Evolutionary conservation across 2,329 filamentous ascomycete species (phyloP).

Genomic region (Cadophora malorum): DNA sequence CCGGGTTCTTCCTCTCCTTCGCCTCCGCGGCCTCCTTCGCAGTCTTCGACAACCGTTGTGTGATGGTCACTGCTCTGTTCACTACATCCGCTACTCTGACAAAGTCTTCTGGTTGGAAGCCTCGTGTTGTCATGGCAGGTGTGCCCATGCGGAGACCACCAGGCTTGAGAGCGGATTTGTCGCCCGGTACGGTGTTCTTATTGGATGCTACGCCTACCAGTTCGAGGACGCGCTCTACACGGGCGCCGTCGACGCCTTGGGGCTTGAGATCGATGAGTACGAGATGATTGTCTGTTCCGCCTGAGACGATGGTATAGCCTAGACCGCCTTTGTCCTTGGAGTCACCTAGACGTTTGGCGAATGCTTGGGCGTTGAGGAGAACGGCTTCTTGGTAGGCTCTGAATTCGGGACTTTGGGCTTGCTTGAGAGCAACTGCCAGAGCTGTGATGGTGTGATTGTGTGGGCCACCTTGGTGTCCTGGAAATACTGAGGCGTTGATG

Average conservation of each 20-base stretch:
- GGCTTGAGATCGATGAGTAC: conserved; percentile 91
- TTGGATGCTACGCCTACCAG: conserved; percentile 96
- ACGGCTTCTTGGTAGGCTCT: conserved; percentile 91
- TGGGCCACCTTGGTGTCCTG: conserved; percentile 95
- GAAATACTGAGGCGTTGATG: conserved; percentile 97
- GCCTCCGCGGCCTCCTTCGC: conserved; percentile 73
- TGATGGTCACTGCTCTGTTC: conserved; percentile 81
- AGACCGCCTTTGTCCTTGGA: conserved; percentile 76
- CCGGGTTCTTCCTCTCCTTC: conserved; percentile 68
- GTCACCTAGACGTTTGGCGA: conserved; percentile 70
- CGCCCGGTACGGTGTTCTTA: conserved; percentile 98
- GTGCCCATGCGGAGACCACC: conserved; percentile 94
- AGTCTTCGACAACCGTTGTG: conserved; percentile 75
- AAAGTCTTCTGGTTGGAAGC: conserved; percentile 91
- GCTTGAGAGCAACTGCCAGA: conserved; percentile 90
- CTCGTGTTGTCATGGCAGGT: conserved; percentile 96
- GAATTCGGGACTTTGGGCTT: conserved; percentile 89
- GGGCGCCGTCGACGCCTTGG: conserved; percentile 84
- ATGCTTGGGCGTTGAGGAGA: conserved; percentile 86
- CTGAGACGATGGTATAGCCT: conserved; percentile 88
- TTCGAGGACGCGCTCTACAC: conserved; percentile 89
- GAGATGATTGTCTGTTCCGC: conserved; percentile 97
- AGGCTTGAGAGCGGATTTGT: conserved; percentile 90
- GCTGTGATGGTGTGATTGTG: conserved; percentile 99
- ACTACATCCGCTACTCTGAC: conserved; percentile 84